Conservation (phyloP, 2,329 filamentous ascomycete genomes). For the Xylariaceae sp. region DNA sequence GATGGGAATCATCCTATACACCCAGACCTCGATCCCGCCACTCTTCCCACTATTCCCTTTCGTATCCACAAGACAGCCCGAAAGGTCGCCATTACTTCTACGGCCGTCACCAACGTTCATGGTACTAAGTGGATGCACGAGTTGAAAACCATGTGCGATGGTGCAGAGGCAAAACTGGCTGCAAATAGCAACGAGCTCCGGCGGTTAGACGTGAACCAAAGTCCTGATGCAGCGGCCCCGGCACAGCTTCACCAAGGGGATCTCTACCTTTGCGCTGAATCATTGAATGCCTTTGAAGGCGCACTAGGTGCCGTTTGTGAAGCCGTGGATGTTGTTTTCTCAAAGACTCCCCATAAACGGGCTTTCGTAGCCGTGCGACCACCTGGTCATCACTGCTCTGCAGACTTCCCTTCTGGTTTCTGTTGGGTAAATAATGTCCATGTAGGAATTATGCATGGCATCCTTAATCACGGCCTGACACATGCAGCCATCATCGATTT, state of each 20-base stretch:
- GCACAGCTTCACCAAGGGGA: constrained; percentile 79
- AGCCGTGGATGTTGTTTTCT: constrained; percentile 82
- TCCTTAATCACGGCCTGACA: constrained; percentile 77
- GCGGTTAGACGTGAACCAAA: constrained; percentile 60
- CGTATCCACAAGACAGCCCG: constrained; percentile 78
- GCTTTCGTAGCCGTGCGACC: constrained; percentile 92
- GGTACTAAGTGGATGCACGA: constrained; percentile 92
- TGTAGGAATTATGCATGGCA: constrained; percentile 88
- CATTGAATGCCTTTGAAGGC: constrained; percentile 81
- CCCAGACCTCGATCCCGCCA: constrained; percentile 53
- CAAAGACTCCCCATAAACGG: constrained; percentile 56
- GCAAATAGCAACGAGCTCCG: constrained; percentile 73
- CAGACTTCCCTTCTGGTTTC: constrained; percentile 85
- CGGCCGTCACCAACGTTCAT: constrained; percentile 85
- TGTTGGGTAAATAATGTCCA: constrained; percentile 99
- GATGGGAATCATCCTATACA: constrained; percentile 66
- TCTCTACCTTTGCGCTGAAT: constrained; percentile 84
- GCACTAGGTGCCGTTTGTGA: constrained; percentile 91
- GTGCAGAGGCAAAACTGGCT: constrained; percentile 73
- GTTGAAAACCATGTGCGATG: constrained; percentile 76
- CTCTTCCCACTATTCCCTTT: constrained; percentile 66
- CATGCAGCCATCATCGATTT: constrained; percentile 94
- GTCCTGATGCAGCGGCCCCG: constrained; percentile 40
- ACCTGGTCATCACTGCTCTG: constrained; percentile 92
- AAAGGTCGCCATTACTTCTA: constrained; percentile 65